A percentile compares a stretch with the other conserved stretches of the same genome.
Evolutionary conservation across 2,329 filamentous ascomycete species (phyloP).

Genomic region (Nannizzia gypsea): DNA sequence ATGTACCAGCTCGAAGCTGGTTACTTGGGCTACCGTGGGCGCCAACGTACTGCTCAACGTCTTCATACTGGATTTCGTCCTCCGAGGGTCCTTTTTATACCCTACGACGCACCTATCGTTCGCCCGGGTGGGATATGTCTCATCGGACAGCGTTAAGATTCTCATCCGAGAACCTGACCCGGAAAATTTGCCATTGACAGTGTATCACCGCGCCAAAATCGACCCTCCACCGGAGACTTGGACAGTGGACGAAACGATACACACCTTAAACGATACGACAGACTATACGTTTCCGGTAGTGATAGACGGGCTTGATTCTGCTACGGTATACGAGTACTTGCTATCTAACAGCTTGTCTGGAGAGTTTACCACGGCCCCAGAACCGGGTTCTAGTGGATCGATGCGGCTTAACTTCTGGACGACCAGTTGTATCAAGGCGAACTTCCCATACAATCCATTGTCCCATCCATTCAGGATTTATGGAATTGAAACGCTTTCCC

Average conservation of each 20-base stretch:
- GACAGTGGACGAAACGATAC: constrained; percentile 53
- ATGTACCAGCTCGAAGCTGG: constrained; percentile 53
- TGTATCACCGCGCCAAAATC: constrained; percentile 40
- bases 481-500: constrained; percentile 64
- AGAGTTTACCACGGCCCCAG: constrained; percentile 66
- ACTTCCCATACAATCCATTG: constrained; percentile 79
- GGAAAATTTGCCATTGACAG: constrained; percentile 59
- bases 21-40: constrained; percentile 56
- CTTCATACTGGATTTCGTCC: constrained; percentile 66
- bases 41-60: constrained; percentile 60
- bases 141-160: constrained; percentile 64
- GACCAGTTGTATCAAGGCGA: constrained; percentile 82
- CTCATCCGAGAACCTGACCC: constrained; percentile 74
- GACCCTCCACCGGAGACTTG: constrained; percentile 36
- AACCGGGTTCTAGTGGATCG: constrained; percentile 49
- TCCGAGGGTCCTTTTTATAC: constrained; percentile 58
- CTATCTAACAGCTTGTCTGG: constrained; percentile 81
- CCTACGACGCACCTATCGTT: constrained; percentile 68
- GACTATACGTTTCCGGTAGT: constrained; percentile 69
- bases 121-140: constrained; percentile 76
- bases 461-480: constrained; percentile 71
- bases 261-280: constrained; percentile 58
- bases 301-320: constrained; percentile 55
- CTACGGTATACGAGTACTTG: constrained; percentile 68
- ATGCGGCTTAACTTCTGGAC: constrained; percentile 81